Conservation (phyloP, 2,329 filamentous ascomycete genomes). For the Talaromyces sp. region DNA sequence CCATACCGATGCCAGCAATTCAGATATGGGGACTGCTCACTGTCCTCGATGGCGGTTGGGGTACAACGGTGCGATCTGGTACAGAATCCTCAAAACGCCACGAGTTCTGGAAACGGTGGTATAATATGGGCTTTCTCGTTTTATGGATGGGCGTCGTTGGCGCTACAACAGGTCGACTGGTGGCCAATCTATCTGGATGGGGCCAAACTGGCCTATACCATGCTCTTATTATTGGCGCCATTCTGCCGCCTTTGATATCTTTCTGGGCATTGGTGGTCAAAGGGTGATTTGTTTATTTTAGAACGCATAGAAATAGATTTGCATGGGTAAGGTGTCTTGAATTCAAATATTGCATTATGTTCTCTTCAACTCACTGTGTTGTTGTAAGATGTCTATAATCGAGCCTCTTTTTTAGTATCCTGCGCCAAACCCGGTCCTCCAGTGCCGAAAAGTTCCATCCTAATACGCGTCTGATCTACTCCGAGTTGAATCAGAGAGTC, state of each 20-base stretch:
- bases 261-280: conserved; percentile 16
- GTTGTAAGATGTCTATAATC: not conserved
- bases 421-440: not conserved
- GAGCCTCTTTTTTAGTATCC: not conserved
- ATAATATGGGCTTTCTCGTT: conserved; percentile 26
- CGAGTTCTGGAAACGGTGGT: conserved; percentile 19
- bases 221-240: conserved; percentile 14
- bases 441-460: conserved; percentile 2
- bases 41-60: conserved; percentile 30
- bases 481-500: not conserved
- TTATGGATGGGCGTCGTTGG: conserved; percentile 26
- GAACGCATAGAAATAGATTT: no score
- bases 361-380: no score
- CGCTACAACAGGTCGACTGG: conserved; percentile 16
- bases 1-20: conserved; percentile 30
- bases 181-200: conserved; percentile 13
- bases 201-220: conserved; percentile 11
- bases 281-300: no score
- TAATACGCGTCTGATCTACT: not conserved
- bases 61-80: conserved; percentile 29
- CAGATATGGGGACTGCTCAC: conserved; percentile 32
- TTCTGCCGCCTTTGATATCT: conserved; percentile 11
- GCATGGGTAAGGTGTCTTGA: no score
- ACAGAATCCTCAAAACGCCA: conserved; percentile 21
- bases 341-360: no score